Conservation (phyloP, 768 basidiomycete species). For the Trametes cubensis region DNA sequence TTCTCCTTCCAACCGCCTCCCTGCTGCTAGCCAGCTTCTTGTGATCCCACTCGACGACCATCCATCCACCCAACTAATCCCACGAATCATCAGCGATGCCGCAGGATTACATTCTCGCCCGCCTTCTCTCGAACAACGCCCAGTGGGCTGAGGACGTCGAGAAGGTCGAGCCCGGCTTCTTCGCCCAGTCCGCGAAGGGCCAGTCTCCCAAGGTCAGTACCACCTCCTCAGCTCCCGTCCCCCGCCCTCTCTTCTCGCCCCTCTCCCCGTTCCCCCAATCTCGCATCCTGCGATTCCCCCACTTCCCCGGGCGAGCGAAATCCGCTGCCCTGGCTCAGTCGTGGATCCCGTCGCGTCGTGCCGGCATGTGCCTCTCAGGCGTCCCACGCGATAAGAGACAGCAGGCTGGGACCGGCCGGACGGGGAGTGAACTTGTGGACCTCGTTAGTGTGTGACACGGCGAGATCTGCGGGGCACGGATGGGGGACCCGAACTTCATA, state of each 20-base stretch:
- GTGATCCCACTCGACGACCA: background rate
- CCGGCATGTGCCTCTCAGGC: no score
- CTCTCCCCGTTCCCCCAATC: slow-evolving; percentile 23
- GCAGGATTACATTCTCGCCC: slow-evolving; percentile 27
- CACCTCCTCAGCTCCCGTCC: slow-evolving; percentile 9
- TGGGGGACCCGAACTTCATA: background rate
- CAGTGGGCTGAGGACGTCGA: slow-evolving; percentile 71
- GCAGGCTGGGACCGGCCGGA: no score
- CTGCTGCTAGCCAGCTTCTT: background rate
- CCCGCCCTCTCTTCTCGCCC: slow-evolving; percentile 1
- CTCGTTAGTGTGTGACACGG: background rate
- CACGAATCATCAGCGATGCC: slow-evolving; percentile 13
- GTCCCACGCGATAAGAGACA: no score
- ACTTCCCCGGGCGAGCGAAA: no score
- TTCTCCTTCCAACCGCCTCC: background rate
- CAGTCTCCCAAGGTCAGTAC: slow-evolving; percentile 65
- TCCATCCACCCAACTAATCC: background rate
- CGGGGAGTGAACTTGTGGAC: background rate
- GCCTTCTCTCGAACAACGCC: slow-evolving; percentile 54
- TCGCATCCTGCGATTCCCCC: background rate
- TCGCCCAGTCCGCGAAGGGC: slow-evolving; percentile 57
- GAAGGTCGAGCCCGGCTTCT: slow-evolving; percentile 62
- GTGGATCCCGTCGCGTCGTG: background rate
- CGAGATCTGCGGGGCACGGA: no score
- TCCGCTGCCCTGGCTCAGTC: background rate